Evolutionary conservation across 2,329 filamentous ascomycete species (phyloP), one percentile per base, ranked within the genome.

Genomic region (Xylariaceae sp.): DNA sequence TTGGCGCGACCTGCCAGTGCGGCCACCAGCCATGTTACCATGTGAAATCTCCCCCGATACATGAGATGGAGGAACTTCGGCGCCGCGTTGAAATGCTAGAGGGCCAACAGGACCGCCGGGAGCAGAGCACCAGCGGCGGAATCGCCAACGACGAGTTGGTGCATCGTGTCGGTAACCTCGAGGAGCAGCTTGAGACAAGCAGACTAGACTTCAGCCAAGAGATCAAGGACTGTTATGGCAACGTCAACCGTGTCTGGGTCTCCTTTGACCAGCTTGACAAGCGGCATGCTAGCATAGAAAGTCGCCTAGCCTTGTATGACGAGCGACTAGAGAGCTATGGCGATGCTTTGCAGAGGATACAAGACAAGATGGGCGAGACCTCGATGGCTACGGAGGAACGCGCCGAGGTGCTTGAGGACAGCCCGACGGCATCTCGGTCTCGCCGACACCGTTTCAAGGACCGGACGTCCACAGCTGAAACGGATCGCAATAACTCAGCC

Each of bases 1-100:
- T 75, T 1, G 69, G 74, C 26, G 71, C 73, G 37, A 68, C 62
- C 14, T 80, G 76, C 50, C 68, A 76, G 35, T 80, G 76, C 48
- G 76, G 76, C 5, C 76, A 80, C 52, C 67, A 76, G 37, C 72
- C 75, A 23, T 79, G 75, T 56, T 80, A 73, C 52, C 76, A 80
- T 52, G 61, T 71, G 41, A 64, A 66, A 46, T 65, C 66, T n/a
- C 67, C 18, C 56, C 59, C 1, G 68, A 69, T 41, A 66, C 57
- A 60, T 14, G 74, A 77, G 46, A 50, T 76, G 16, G 70, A 72
- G 24, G 60, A 63, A 15, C 61, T 78, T 43, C 67, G 63, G 46
- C 65, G 66, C 37, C 71, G 67, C 34, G 62, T 71, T 34, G 59
- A 63, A 35, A 43, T 59, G 15, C 56, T 75, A 12, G 68, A 74